Evolutionary conservation across 202 grass and related monocot species (phyloP).

Genomic region (Bolboschoenoplectus hybrid): DNA sequence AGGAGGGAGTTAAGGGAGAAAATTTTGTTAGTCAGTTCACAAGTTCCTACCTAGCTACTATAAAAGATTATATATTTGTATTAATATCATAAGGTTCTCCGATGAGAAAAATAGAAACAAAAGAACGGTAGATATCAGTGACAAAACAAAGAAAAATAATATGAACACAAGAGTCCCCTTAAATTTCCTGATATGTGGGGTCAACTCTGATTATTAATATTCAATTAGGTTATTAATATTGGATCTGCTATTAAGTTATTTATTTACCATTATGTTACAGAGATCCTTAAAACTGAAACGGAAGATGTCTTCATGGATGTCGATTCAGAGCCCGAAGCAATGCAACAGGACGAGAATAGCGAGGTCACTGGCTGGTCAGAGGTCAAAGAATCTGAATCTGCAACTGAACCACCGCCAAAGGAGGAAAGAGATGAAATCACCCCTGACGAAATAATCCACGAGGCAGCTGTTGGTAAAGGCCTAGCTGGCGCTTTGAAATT

Average conservation of each 20-base stretch:
- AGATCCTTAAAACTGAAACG: conserved; percentile 65
- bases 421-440: conserved; percentile 60
- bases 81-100: background rate
- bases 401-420: background rate
- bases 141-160: background rate
- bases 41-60: background rate
- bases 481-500: conserved; percentile 80
- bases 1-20: background rate
- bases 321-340: conserved; percentile 52
- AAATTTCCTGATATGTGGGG: conserved; percentile 17
- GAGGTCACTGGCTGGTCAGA: conserved; percentile 44
- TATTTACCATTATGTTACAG: conserved; percentile 50
- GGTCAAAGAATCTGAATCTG: conserved; percentile 41
- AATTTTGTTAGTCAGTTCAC: background rate
- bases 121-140: background rate
- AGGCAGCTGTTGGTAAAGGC: conserved; percentile 76
- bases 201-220: background rate
- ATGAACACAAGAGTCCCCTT: background rate
- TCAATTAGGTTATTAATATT: conserved; percentile 28
- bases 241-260: conserved; percentile 30
- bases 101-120: background rate
- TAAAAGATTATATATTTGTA: background rate
- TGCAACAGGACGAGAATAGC: conserved; percentile 49
- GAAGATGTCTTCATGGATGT: conserved; percentile 92
- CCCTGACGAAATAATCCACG: conserved; percentile 73